phyloP scores from a whole-genome alignment of 352 stramenopile genomes.

The Pythium volutum region DNA sequence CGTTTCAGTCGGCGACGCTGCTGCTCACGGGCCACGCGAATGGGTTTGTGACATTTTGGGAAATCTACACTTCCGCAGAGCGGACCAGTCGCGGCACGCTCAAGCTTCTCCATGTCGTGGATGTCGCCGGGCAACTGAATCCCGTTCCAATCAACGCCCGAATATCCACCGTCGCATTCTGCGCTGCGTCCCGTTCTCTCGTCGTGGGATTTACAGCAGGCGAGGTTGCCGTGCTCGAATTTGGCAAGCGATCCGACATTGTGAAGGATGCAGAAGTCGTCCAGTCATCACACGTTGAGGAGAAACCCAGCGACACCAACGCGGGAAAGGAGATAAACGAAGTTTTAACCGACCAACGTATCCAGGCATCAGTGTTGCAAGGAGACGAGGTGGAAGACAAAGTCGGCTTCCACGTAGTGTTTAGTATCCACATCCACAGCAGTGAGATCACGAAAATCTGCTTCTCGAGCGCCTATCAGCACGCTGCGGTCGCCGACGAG shows the following conservation, averaged over 20 bases:
- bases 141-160: slow-evolving; percentile 31
- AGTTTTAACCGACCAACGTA: not conserved
- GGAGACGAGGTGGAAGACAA: slow-evolving; percentile 19
- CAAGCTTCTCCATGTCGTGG: slow-evolving; percentile 50
- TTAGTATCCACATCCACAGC: slow-evolving; percentile 58
- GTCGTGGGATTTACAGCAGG: slow-evolving; percentile 50
- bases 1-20: slow-evolving; percentile 43
- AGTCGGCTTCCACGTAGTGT: slow-evolving; percentile 40
- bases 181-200: slow-evolving; percentile 38
- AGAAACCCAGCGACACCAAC: not conserved
- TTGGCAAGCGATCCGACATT: slow-evolving; percentile 12
- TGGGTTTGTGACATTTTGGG: slow-evolving; percentile 61
- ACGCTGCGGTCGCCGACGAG: slow-evolving; percentile 50
- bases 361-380: not conserved
- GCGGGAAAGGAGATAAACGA: not conserved
- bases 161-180: slow-evolving; percentile 53
- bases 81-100: slow-evolving; percentile 49
- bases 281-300: not conserved
- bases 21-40: slow-evolving; percentile 59
- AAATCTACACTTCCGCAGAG: slow-evolving; percentile 44
- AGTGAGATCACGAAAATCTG: slow-evolving; percentile 47
- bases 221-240: slow-evolving; percentile 55
- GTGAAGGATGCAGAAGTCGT: not conserved
- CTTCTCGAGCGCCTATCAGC: slow-evolving; percentile 48
- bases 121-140: slow-evolving; percentile 37